These are phyloP conservation scores for Cyclanthera cordifolia DNA, from an alignment of 306 rosid genomes.

Conservation along the genomic window DNA sequence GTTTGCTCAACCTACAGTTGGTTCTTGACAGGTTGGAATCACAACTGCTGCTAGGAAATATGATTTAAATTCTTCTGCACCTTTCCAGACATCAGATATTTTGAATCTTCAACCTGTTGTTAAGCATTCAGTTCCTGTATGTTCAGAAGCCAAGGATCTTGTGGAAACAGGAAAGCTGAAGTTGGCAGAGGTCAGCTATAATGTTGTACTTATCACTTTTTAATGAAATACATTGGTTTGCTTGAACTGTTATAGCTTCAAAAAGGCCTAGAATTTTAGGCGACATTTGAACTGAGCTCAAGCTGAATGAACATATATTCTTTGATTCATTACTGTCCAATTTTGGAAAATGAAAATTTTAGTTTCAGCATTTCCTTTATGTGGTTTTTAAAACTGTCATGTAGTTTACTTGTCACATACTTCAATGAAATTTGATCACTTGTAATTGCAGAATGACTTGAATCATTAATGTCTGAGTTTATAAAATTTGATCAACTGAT, in stretches of 20 bases:
- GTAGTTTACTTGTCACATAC: slow-evolving; percentile 1
- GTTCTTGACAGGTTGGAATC: slow-evolving; percentile 58
- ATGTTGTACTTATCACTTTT: not conserved
- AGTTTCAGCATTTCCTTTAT: not conserved
- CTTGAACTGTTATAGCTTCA: not conserved
- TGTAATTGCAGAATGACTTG: slow-evolving; percentile 3
- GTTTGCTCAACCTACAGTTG: slow-evolving; percentile 6
- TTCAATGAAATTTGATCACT: not conserved
- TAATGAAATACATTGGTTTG: not conserved
- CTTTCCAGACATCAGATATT: slow-evolving; percentile 74
- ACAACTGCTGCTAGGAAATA: slow-evolving; percentile 75
- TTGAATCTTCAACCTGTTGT: slow-evolving; percentile 81
- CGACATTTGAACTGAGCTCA: not conserved
- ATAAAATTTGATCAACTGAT: not conserved
- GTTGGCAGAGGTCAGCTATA: slow-evolving; percentile 70
- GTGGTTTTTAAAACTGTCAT: not conserved
- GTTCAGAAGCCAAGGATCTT: slow-evolving; percentile 96
- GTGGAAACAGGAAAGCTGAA: slow-evolving; percentile 92
- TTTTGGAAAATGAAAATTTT: slow-evolving; percentile 5
- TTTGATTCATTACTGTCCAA: not conserved
- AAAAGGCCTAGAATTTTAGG: not conserved
- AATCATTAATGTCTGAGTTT: not conserved
- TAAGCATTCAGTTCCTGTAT: slow-evolving; percentile 84
- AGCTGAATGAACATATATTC: not conserved
- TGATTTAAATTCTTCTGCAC: slow-evolving; percentile 57